Conservation (phyloP, 2,329 filamentous ascomycete genomes). For the Stagonosporopsis tanaceti region DNA sequence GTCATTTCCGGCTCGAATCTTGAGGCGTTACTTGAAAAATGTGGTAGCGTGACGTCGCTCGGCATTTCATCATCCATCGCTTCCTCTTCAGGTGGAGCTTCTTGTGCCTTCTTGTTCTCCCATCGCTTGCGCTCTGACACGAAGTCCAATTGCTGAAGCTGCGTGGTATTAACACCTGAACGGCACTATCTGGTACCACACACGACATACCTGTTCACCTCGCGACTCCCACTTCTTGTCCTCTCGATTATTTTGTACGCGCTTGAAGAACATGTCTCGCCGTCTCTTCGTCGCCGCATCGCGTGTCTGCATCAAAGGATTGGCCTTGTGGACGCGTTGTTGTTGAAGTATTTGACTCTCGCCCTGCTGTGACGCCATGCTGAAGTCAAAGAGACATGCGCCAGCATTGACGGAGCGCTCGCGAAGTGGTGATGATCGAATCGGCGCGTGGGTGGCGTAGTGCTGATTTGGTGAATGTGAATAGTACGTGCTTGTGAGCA, state of each 20-base stretch:
- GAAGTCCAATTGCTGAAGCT: slow-evolving; percentile 60
- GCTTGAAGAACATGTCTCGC: slow-evolving; percentile 73
- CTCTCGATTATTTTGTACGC: slow-evolving; percentile 55
- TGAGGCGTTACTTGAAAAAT: slow-evolving; percentile 6
- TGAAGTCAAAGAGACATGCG: slow-evolving; percentile 39
- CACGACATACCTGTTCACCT: slow-evolving; percentile 54
- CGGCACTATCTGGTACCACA: too few species aligned
- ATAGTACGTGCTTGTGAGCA: slow-evolving; percentile 41
- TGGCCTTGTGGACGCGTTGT: slow-evolving; percentile 62
- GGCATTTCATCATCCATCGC: slow-evolving; percentile 36
- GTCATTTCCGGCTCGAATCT: slow-evolving; percentile 37
- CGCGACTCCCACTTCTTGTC: slow-evolving; percentile 56
- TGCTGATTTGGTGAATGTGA: slow-evolving; percentile 32
- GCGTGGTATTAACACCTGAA: slow-evolving; percentile 16
- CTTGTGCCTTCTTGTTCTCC: slow-evolving; percentile 54
- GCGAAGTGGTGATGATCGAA: slow-evolving; percentile 55
- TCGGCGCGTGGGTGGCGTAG: slow-evolving; percentile 39
- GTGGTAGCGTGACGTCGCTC: slow-evolving; percentile 22
- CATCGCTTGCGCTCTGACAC: slow-evolving; percentile 53
- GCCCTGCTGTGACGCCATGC: slow-evolving; percentile 32
- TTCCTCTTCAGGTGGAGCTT: slow-evolving; percentile 47
- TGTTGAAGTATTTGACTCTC: slow-evolving; percentile 28
- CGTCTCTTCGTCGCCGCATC: slow-evolving; percentile 70
- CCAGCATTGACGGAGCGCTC: slow-evolving; percentile 52
- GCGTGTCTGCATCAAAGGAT: slow-evolving; percentile 67